Base-by-base conservation (phyloP, 768 basidiomycete genomes). In the Rhodotorula sphaerocarpa region DNA sequence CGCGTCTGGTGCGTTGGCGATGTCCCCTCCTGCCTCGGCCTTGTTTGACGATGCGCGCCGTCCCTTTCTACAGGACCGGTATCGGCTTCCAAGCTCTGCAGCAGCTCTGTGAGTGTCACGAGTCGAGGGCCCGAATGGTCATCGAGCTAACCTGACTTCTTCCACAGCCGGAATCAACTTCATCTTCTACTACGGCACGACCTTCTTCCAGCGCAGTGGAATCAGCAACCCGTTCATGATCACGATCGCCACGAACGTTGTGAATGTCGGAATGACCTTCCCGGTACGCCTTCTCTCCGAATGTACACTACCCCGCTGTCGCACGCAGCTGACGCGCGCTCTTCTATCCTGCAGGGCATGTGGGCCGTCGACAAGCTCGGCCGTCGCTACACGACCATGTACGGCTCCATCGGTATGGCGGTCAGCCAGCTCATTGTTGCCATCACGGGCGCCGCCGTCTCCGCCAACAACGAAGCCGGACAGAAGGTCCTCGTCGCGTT, bases 351-450 rank as follows among this genome's bases (percentile, higher is more conserved):
- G 4, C 23, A 6, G 52, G 60, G 45, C 45, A 55, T 56, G n/a
- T 39, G n/a, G 50, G 45, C 36, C 34, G 54, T 90, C 62, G 89
- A 91, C 74, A 80, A 79, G 56, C 80, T 85, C 71, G 89, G 89
- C 70, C 87, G 89, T 67, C 84, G 89, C 59, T 80, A 81, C 48
- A 81, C 90, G 51, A 81, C 90, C 57, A 78, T 89, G 72, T 79
- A 82, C 65, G 90, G 90, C 72, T 88, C 88, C 27, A 75, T 79
- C 56, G 84, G 84, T 50, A 91, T 90, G 89, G 78, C 81, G 67
- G 63, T 88, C 70, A 89, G 87, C 79, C 86, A 91, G 75, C 87
- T 79, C 78, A 82, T 90, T 72, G 80, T 88, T 67, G 85, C 83
- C 68, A 82, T 83, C 75, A 74, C 82, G 55, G 82, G 82, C 70